phyloP scores from a whole-genome alignment of 1,284 basidiomycete genomes.

The Ustilago trichophora region DNA sequence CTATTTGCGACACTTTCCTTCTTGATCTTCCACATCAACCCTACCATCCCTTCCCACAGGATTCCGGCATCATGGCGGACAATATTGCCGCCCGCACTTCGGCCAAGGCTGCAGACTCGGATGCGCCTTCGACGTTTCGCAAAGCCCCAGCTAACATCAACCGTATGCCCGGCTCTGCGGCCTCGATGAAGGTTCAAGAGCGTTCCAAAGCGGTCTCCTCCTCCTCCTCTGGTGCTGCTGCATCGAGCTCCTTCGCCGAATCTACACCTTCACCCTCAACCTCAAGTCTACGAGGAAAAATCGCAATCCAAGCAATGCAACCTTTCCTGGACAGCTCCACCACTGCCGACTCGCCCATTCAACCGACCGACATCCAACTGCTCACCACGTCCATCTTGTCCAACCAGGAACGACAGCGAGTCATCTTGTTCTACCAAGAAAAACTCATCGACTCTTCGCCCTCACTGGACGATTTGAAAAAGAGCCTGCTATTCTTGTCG shows the following conservation, averaged over 20 bases:
- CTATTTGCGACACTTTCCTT: no score
- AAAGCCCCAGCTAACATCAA: conserved; percentile 20
- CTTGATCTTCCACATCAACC: no score
- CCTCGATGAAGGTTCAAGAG: conserved; percentile 39
- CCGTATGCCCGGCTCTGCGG: conserved; percentile 34
- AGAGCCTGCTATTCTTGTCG: conserved; percentile 17
- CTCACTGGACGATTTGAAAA: conserved; percentile 8
- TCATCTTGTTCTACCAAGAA: conserved; percentile 32
- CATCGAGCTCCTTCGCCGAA: no score
- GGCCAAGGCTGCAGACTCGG: no score
- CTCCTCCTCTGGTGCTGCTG: no score
- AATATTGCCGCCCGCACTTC: no score
- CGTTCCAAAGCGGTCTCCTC: neutral
- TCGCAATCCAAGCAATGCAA: conserved; percentile 27
- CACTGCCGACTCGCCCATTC: conserved; percentile 18
- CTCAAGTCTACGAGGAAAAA: conserved; percentile 3
- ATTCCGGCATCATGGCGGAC: no score
- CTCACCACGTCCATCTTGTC: conserved; percentile 41
- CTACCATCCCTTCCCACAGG: no score
- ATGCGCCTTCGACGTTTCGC: conserved; percentile 15
- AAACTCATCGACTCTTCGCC: conserved; percentile 16
- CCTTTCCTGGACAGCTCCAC: conserved; percentile 32
- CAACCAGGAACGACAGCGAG: conserved; percentile 31
- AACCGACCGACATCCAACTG: conserved; percentile 48
- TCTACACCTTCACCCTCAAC: no score